Evolutionary conservation across 495 filamentous ascomycete species (phyloP), one percentile per base, ranked within the genome.

Genomic region (Ramalina peruviana): DNA sequence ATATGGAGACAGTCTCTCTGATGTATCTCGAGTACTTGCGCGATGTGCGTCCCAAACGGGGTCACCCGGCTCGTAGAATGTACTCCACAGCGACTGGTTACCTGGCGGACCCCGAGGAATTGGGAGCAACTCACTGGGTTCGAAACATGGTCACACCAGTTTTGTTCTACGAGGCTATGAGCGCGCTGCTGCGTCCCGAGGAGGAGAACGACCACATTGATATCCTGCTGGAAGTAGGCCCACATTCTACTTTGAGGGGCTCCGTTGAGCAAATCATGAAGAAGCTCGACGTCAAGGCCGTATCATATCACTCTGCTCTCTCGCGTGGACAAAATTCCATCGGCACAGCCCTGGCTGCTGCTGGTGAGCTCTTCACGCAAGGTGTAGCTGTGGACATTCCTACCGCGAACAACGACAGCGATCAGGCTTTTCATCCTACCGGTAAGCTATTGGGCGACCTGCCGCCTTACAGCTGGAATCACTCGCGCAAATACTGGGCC

Each of bases 211-310:
- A 27, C 17, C 45, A 20, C 1, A 56, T 70, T 2, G 63, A 56
- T 21, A 46, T 67, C 5, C 40, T 79, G 6, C 36, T 80, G 36
- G 76, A 80, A 53, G 59, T 80, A 9, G 74, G 76, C 0, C 74
- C 76, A 3, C 69, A 73, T 41, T 54, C 61, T 0, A 66, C 69
- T 0, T 50, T 80, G 1, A 58, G 65, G 17, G 67, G 66, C 4
- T 68, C 73, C 0, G 60, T 73, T 20, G 64, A 60, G 20, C 64
- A 74, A n/a, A 71, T 65, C 16, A 49, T 56, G 21, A 48, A 58
- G 33, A 30, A 33, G 4, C 17, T 49, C 58, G 36, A 39, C 16
- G 5, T 38, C 33, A 15, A 43, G 36, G 6, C 50, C 6, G 50
- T 55, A 19, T 51, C 40, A 15, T 73, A 70, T 27, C 26, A 56